Base-by-base conservation (phyloP, 176 grass and related monocot genomes). In the Panicum miliaceum region DNA sequence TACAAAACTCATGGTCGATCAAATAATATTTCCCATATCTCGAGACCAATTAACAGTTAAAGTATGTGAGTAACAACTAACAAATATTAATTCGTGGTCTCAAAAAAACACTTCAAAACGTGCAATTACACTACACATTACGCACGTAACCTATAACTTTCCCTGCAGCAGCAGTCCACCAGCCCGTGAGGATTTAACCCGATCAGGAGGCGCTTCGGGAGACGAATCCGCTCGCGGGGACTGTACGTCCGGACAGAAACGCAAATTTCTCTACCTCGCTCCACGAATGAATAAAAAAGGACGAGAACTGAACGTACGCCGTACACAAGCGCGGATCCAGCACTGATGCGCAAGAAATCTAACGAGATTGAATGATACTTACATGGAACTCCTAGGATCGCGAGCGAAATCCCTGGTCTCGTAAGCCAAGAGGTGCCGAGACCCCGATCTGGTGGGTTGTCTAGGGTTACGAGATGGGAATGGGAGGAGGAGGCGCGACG, bases 381-480 rank as follows among this genome's bases (percentile, higher is more conserved):
- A 84, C 86, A 84, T 88, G 81, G 64, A 10, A 29, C 9, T 5
- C 23, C 52, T 66, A 68, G 68, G 54, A 54, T 64, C 25, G 61
- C 26, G 38, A 42, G n/a, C 3, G 46, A 45, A 32, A 54, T 56
- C 47, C 26, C 23, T 42, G n/a, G 43, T 20, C 56, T 56, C 66
- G 46, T 46, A 45, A 64, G 22, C n/a, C 29, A 53, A 13, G 56
- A 18, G 59, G 43, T 71, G 56, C 29, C 20, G 64, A 82, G 38
- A 26, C 46, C 12, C n/a, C 67, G 65, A 46, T 72, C 43, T 40
- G 5, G 34, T 64, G 20, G 73, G 54, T 3, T 70, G 34, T 71
- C 65, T 88, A 83, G 86, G 86, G 80, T 83, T 78, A 25, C 25
- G 36, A 34, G 63, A 10, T 32, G 36, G n/a, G 25, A 46, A 10